Percentiles rank a stretch among this genome's conserved stretches.
Evolutionary conservation across 495 filamentous ascomycete species (phyloP).

Genomic region (Pseudomonodictys pantanalensis): DNA sequence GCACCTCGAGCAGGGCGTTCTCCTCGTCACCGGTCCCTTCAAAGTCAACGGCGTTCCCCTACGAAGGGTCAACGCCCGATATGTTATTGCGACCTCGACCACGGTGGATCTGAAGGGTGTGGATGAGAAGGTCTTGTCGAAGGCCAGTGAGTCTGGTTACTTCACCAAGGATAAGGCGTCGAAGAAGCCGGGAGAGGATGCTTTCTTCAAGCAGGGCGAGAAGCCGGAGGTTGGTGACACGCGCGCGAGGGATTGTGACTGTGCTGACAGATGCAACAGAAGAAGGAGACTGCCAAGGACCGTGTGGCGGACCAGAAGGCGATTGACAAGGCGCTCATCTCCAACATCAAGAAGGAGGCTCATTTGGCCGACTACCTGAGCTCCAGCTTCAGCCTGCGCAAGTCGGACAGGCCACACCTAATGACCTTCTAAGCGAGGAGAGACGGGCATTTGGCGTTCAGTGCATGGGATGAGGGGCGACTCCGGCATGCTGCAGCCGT

Average conservation of each 20-base stretch:
- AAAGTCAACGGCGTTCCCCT: conserved; percentile 99
- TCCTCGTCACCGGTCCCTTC: conserved; percentile 98
- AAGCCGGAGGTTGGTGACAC: conserved; percentile 78
- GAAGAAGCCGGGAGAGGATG: conserved; percentile 88
- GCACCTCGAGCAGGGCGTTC: conserved; percentile 90
- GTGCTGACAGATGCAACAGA: conserved; percentile 54
- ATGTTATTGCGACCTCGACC: conserved; percentile 95
- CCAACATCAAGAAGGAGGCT: conserved; percentile 92
- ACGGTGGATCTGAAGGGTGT: conserved; percentile 82
- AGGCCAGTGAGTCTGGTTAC: conserved; percentile 80
- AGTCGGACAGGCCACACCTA: conserved; percentile 97
- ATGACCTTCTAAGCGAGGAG: conserved; percentile 54
- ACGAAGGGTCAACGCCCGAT: conserved; percentile 95
- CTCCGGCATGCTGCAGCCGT: conserved; percentile 34
- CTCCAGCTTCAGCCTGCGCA: conserved; percentile 91
- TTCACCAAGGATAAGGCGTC: conserved; percentile 91
- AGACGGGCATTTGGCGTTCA: conserved; percentile 24
- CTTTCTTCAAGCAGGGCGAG: conserved; percentile 97
- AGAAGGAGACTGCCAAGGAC: conserved; percentile 86
- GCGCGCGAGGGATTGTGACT: neutral
- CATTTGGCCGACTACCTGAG: conserved; percentile 85
- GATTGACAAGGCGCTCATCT: conserved; percentile 88
- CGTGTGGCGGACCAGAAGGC: conserved; percentile 96
- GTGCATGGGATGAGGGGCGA: conserved; percentile 31
- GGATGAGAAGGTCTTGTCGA: conserved; percentile 77